Conservation (phyloP, 331 rosid genomes). For the Spiraea crenata region DNA sequence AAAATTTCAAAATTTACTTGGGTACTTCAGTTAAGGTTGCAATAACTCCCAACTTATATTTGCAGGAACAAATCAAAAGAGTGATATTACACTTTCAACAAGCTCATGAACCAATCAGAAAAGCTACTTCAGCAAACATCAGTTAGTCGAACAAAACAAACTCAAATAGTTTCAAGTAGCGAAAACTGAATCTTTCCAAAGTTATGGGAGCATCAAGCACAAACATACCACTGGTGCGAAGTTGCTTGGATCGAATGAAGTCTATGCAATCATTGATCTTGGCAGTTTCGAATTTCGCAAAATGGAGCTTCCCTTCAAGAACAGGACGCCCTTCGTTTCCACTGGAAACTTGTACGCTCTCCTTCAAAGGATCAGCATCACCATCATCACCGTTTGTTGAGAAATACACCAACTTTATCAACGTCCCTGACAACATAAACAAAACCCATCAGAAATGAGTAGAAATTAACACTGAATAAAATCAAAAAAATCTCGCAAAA, state of each 20-base stretch:
- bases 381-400: constrained; percentile 45
- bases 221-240: constrained; percentile 57
- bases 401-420: constrained; percentile 79
- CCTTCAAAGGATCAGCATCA: constrained; percentile 31
- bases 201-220: neutral
- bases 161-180: neutral
- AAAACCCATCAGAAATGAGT: neutral
- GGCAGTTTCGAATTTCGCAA: constrained; percentile 77
- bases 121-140: too few species aligned
- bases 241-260: constrained; percentile 63
- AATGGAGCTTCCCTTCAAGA: constrained; percentile 76
- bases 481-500: constrained; percentile 6
- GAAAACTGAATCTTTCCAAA: neutral
- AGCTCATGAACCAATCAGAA: neutral
- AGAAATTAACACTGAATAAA: neutral
- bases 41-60: neutral
- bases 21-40: neutral
- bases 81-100: neutral
- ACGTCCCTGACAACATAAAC: constrained; percentile 56
- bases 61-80: neutral
- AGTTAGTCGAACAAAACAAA: neutral
- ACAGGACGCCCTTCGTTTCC: constrained; percentile 29
- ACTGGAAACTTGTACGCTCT: constrained; percentile 36
- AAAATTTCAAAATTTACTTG: neutral
- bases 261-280: constrained; percentile 76